These are phyloP conservation scores for Vitis hybrid DNA, from an alignment of 177 flowering plant genomes.

Conservation along the genomic window DNA sequence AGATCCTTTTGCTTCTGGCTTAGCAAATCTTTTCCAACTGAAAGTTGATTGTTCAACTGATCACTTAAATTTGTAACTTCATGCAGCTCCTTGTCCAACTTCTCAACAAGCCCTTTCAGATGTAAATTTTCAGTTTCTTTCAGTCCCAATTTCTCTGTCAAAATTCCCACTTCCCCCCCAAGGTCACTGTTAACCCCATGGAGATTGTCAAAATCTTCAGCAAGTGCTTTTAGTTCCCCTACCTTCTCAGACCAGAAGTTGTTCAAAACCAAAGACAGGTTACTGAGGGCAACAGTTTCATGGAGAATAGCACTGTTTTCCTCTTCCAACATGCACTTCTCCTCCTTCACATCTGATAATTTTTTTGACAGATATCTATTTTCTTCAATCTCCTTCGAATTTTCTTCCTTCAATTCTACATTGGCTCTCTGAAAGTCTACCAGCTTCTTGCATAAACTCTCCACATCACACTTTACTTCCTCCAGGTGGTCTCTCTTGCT, in stretches of 20 bases:
- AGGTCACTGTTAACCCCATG: constrained; percentile 34
- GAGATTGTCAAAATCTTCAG: constrained; percentile 39
- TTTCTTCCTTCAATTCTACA: constrained; percentile 36
- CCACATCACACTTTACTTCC: constrained; percentile 30
- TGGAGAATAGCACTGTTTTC: constrained; percentile 42
- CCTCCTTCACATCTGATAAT: constrained; percentile 38
- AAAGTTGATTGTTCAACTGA: constrained; percentile 37
- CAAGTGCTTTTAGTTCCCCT: constrained; percentile 37
- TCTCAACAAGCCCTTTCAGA: constrained; percentile 42
- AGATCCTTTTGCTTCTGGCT: constrained; percentile 45
- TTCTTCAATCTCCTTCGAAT: constrained; percentile 35
- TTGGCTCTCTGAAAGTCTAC: constrained; percentile 37
- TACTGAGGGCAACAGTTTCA: constrained; percentile 43
- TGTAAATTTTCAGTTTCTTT: constrained; percentile 46
- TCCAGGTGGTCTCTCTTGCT: constrained; percentile 28
- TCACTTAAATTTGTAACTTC: constrained; percentile 31
- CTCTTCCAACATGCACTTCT: constrained; percentile 47
- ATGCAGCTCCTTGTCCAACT: constrained; percentile 41
- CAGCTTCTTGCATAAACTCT: constrained; percentile 24
- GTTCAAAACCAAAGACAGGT: constrained; percentile 48
- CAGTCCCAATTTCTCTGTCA: constrained; percentile 34
- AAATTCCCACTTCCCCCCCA: constrained; percentile 28
- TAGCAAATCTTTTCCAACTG: constrained; percentile 33
- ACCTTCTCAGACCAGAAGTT: constrained; percentile 53
- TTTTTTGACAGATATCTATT: constrained; percentile 42